Base-by-base conservation (phyloP, 805 yeast species). In the Hanseniaspora clermontiae region DNA sequence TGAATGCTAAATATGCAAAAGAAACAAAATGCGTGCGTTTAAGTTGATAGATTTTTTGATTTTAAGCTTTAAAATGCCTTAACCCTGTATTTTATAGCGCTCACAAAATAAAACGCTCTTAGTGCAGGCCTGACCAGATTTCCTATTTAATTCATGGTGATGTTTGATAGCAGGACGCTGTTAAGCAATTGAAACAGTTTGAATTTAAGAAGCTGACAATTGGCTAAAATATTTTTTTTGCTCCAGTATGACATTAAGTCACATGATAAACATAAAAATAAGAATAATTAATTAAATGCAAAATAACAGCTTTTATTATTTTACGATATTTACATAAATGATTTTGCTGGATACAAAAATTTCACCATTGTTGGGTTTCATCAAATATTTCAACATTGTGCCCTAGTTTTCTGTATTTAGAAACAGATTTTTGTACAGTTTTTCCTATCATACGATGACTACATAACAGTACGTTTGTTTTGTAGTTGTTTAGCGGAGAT, bases 381-480 rank as follows among this genome's bases (percentile, higher is more conserved):
- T 81, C 85, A 60, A 69, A 72, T 59, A 76, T 71, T 54, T 80
- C 84, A n/a, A 81, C 71, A 11, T 66, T 58, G 34, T 57, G 50
- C 10, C 54, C 54, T 27, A 65, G 63, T 17, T 63, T 66, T 17
- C 63, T 61, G 58, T 70, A 66, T 27, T 70, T 63, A 14, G 68
- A 68, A 14, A 79, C 75, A 11, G 69, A 59, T 56, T 69, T 68
- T 64, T 85, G 71, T 19, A 79, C 62, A 43, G 72, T 75, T 63
- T 81, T 84, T 46, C 78, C 81, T 72, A 80, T 69, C 10, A 68
- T 57, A 51, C 74, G 75, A 59, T 78, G 81, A 36, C 83, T 84
- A 66, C 84, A 80, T 9, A 79, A 70, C 24, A 80, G 69, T 42
- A 81, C 72, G 3, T 77, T 81, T 42, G 73, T 67, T n/a, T 75